These are phyloP conservation scores for Cocos nucifera DNA, from an alignment of 176 grass and related monocot genomes.

Conservation along the genomic window DNA sequence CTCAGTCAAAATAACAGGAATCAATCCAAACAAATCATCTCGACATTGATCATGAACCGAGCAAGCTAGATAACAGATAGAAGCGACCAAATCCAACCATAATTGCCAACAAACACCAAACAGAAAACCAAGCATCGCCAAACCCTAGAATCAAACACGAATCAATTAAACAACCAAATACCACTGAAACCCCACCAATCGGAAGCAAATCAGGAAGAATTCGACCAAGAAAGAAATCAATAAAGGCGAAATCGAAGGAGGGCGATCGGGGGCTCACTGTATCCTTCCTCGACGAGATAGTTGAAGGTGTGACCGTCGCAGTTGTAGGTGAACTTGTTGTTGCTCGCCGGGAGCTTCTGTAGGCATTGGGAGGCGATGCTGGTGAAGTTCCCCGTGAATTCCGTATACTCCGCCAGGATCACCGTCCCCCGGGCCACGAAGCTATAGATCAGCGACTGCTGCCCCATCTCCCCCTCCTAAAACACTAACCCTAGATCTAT, in stretches of 20 bases:
- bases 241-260: background rate
- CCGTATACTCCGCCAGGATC: slow-evolving; percentile 80
- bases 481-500: background rate
- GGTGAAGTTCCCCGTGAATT: slow-evolving; percentile 94
- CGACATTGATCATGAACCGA: no score
- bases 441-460: slow-evolving; percentile 87
- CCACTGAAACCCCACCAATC: no score
- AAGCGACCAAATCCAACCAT: no score
- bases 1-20: no score
- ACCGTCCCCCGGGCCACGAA: slow-evolving; percentile 83
- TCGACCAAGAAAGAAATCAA: no score
- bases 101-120: no score
- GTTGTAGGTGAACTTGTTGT: slow-evolving; percentile 94
- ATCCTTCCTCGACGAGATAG: slow-evolving; percentile 93
- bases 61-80: no score
- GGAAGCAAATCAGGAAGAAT: no score
- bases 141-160: no score
- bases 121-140: no score
- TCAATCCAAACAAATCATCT: no score
- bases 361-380: slow-evolving; percentile 88
- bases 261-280: slow-evolving; percentile 42
- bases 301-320: slow-evolving; percentile 96
- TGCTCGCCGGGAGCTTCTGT: slow-evolving; percentile 80
- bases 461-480: slow-evolving; percentile 37
- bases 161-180: no score